Evolutionary conservation across 2,329 filamentous ascomycete genomes (phyloP).

Genomic region (Colletotrichum sp.): DNA sequence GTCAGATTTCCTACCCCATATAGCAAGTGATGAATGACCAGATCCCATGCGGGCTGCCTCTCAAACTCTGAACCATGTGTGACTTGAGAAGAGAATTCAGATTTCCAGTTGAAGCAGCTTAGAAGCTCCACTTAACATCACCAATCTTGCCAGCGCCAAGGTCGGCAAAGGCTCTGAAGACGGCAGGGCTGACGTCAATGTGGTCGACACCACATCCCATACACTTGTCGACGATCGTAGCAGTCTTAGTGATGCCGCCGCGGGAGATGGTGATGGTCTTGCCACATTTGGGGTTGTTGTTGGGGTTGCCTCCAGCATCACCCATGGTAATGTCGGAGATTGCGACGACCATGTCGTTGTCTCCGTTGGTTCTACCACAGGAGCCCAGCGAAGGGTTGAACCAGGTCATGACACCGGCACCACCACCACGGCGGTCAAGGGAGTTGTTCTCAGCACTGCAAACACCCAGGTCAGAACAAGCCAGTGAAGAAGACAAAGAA

Average conservation of each 20-base stretch:
- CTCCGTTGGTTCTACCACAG: conserved; percentile 1
- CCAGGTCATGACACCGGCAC: conserved; percentile 12
- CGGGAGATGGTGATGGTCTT: background rate
- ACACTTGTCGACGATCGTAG: conserved; percentile 17
- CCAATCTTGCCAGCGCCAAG: background rate
- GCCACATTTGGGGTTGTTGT: conserved; percentile 16
- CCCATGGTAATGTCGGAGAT: conserved; percentile 21
- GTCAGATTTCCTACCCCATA: background rate
- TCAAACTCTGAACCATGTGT: background rate
- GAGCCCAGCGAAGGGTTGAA: conserved; percentile 12
- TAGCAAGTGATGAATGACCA: background rate
- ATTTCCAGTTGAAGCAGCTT: background rate
- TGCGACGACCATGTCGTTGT: conserved; percentile 1
- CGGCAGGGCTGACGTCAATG: conserved; percentile 9
- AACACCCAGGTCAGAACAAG: background rate
- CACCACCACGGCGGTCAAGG: background rate
- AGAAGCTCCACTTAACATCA: background rate
- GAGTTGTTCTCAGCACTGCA: background rate
- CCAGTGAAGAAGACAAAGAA: background rate
- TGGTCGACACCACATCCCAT: background rate
- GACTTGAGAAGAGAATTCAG: background rate
- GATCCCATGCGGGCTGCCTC: background rate
- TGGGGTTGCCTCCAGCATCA: background rate
- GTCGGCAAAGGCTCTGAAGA: background rate
- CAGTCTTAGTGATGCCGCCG: background rate